Base-by-base conservation (phyloP, 1,139 yeast species). In the Kodamaea sp. region DNA sequence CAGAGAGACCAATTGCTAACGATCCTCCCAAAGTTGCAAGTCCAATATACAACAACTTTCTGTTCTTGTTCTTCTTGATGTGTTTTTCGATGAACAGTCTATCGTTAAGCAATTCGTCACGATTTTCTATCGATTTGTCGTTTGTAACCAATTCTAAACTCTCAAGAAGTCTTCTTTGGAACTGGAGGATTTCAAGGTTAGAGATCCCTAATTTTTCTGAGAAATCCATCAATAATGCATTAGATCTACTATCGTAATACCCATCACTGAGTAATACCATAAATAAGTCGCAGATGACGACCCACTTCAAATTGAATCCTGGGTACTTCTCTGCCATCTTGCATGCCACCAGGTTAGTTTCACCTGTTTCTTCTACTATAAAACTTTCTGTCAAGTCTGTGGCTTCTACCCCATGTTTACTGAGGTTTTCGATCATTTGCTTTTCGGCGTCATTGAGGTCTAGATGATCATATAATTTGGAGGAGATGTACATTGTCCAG, bases 11-110 rank as follows among this genome's bases (percentile, higher is more conserved):
- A 39, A 94, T 78, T 2, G 95, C 96, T 20, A 94, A 68, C 0
- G 96, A 90, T 1, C 99, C 99, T 11, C 98, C 97, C n/a, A 90
- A 72, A 3, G 97, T 92, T 0, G 98, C 99, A 37, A 94, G 65
- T 0, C 98, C 98, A 44, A 94, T 88, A 53, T 87, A 88, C 38
- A 90, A 84, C 57, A 87, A 67, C 50, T 92, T 82, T 51, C 74
- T 82, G 42, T 75, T 77, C 44, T 73, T 73, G 29, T 83, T 79
- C 47, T 69, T 73, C 51, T 78, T 84, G 24, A 87, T 74, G 45
- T 95, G 78, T 29, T 73, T 73, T 33, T 84, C 83, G 53, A 86
- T 74, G 41, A 87, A 75, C 43, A 80, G 81, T 15, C 71, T 66
- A 52, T 90, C 96, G 43, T 81, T 78, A 78, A 95, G 77, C 7